Percentiles rank a stretch among this genome's conserved stretches.
phyloP scores from a whole-genome alignment of 1,139 yeast species.

The Geotrichum histeridarum region DNA sequence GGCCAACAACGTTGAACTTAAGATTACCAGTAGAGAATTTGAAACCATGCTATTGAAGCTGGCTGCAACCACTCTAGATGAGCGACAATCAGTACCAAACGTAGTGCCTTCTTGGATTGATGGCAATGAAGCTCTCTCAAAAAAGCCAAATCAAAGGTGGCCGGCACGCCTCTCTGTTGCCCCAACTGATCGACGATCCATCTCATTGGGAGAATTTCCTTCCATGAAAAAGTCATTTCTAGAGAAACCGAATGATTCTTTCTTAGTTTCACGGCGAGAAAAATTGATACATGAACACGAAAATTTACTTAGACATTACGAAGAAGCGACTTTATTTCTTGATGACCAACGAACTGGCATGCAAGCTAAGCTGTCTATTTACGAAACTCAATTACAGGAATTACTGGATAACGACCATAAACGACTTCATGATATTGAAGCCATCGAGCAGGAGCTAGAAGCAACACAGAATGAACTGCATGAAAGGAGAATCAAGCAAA shows the following conservation, averaged over 20 bases:
- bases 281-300: background rate
- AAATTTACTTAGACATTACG: background rate
- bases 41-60: background rate
- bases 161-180: background rate
- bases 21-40: background rate
- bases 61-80: too few relatives aligned
- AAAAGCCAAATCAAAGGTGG: background rate
- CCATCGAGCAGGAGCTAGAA: conserved; percentile 15
- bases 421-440: conserved; percentile 12
- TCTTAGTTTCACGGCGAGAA: background rate
- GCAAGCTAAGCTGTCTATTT: conserved; percentile 4
- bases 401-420: conserved; percentile 9
- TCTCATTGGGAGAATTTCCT: conserved; percentile 6
- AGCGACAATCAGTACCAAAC: too few relatives aligned
- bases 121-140: too few relatives aligned
- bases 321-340: background rate
- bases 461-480: conserved; percentile 9
- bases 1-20: background rate
- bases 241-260: background rate
- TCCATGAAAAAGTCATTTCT: background rate
- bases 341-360: background rate
- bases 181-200: conserved; percentile 3
- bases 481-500: conserved; percentile 6
- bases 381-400: conserved; percentile 10
- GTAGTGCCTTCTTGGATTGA: too few relatives aligned